Conservation (phyloP, 1,284 basidiomycete species). For the Sphagnurus paluster region DNA sequence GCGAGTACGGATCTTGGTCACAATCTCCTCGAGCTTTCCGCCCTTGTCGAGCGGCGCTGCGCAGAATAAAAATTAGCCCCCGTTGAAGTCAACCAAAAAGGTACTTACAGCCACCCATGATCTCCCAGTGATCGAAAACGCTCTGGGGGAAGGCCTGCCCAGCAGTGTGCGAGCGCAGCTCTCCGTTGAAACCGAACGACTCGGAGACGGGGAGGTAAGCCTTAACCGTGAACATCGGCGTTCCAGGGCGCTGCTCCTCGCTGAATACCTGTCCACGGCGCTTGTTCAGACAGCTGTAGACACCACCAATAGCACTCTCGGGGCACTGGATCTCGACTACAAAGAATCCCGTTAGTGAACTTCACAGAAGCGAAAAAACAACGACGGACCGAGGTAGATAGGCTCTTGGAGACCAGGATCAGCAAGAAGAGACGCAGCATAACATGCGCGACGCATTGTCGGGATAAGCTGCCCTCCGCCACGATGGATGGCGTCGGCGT, state of each 20-base stretch:
- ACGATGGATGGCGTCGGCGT: constrained; percentile 99
- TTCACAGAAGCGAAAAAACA: not conserved
- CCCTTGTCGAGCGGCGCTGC: constrained; percentile 81
- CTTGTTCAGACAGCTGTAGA: constrained; percentile 94
- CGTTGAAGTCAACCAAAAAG: constrained; percentile 15
- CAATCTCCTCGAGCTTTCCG: constrained; percentile 88
- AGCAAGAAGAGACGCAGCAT: constrained; percentile 94
- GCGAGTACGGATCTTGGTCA: constrained; percentile 81
- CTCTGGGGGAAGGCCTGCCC: constrained; percentile 98
- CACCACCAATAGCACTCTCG: constrained; percentile 93
- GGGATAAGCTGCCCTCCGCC: constrained; percentile 99
- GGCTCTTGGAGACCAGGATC: constrained; percentile 95
- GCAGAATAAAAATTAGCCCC: constrained; percentile 21
- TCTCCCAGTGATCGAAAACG: constrained; percentile 93
- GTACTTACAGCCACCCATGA: constrained; percentile 77
- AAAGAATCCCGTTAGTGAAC: not conserved
- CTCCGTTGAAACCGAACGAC: constrained; percentile 99
- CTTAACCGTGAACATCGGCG: constrained; percentile 99
- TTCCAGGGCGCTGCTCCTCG: constrained; percentile 96
- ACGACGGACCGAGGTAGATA: constrained; percentile 79
- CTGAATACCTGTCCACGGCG: constrained; percentile 99
- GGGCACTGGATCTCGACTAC: constrained; percentile 90
- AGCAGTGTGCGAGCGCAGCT: constrained; percentile 88
- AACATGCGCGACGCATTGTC: constrained; percentile 95
- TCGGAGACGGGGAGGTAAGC: constrained; percentile 96